phyloP scores from a whole-genome alignment of 2,329 filamentous ascomycete species.

The Neopestalotiopsis sp. region DNA sequence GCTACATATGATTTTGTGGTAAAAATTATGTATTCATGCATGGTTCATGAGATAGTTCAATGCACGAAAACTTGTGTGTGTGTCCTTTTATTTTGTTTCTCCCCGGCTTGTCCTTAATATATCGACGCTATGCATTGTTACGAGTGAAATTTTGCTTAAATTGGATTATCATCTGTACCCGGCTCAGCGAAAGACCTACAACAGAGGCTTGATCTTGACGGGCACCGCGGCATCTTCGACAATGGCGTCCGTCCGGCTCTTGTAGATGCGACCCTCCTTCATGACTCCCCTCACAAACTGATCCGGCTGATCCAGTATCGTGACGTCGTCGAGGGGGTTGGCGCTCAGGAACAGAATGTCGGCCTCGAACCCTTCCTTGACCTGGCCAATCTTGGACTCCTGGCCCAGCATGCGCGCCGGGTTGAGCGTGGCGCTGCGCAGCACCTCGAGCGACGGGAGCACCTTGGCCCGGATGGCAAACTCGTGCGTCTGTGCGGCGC shows the following conservation, averaged over 20 bases:
- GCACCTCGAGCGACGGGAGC: constrained; percentile 46
- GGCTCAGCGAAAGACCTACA: not conserved
- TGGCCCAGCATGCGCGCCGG: constrained; percentile 51
- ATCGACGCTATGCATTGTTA: not conserved
- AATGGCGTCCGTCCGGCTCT: constrained; percentile 26
- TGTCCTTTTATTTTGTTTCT: not conserved
- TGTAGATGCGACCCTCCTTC: constrained; percentile 54
- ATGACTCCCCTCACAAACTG: constrained; percentile 52
- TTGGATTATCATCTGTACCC: not conserved
- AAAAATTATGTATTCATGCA: not conserved
- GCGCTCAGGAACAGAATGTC: constrained; percentile 55
- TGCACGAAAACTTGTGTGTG: not conserved
- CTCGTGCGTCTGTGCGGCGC: constrained; percentile 53
- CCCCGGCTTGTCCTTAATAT: not conserved
- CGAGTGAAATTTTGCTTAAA: not conserved
- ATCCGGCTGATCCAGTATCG: constrained; percentile 52
- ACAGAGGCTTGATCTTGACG: constrained; percentile 19
- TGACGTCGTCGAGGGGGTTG: constrained; percentile 59
- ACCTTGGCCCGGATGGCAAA: constrained; percentile 52
- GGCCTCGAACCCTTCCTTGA: constrained; percentile 53
- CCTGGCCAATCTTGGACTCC: constrained; percentile 50
- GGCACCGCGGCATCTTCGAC: constrained; percentile 22
- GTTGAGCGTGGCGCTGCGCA: constrained; percentile 57
- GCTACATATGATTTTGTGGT: not conserved
- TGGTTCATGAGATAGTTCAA: not conserved